Percentiles rank a stretch among this genome's conserved stretches.
Conservation (phyloP, 345 rosid species). For the Mangifera indica region DNA sequence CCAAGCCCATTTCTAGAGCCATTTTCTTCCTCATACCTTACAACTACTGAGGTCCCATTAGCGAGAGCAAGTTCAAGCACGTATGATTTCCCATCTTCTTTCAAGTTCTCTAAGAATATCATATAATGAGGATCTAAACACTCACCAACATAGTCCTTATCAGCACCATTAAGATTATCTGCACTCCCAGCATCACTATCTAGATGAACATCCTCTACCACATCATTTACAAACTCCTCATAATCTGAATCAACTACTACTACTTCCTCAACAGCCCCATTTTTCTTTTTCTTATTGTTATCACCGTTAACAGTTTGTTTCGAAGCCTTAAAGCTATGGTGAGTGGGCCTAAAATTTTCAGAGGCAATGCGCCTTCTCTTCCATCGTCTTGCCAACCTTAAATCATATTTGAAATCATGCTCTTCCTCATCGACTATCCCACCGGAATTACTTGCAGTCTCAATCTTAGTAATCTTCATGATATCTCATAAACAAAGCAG, state of each 20-base stretch:
- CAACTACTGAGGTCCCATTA: conserved; percentile 13
- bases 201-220: background rate
- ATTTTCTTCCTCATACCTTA: conserved; percentile 25
- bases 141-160: conserved; percentile 9
- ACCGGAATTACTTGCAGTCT: background rate
- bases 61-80: conserved; percentile 23
- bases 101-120: conserved; percentile 36
- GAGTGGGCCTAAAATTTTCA: background rate
- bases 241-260: conserved; percentile 18
- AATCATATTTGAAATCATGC: background rate
- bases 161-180: background rate
- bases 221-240: background rate
- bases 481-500: background rate
- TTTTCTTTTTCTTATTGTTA: background rate
- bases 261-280: conserved; percentile 14
- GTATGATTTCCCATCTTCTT: conserved; percentile 32
- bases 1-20: background rate
- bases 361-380: conserved; percentile 30
- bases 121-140: conserved; percentile 36
- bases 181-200: conserved; percentile 12
- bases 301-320: background rate
- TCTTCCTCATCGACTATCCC: background rate
- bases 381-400: conserved; percentile 33
- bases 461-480: background rate
- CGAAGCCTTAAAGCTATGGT: background rate